Base-by-base conservation (phyloP, 2,329 filamentous ascomycete genomes). In the Alternaria ethzedia region DNA sequence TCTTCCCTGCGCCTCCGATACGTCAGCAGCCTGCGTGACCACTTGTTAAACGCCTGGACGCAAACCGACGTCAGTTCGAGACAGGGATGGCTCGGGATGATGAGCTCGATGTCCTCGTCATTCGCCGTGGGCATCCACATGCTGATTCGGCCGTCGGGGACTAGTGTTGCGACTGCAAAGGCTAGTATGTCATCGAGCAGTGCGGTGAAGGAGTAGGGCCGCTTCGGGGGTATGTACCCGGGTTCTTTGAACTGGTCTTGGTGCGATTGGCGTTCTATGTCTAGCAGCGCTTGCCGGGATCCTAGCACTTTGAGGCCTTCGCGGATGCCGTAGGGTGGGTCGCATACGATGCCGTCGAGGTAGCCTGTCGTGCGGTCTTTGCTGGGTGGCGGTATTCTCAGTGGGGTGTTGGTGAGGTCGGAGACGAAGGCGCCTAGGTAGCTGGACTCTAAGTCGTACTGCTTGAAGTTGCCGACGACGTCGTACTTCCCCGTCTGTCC, bases 121-220 rank as follows among this genome's bases (percentile, higher is more conserved):
- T 81, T 81, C 26, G 93, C 90, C 0, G 94, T 97, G 0, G 96
- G 96, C 92, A 98, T 97, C 96, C 96, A 99, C 84, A 99, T 96
- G 8, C 91, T 92, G 10, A 99, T 79, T 26, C 96, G 86, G 0
- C 93, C 96, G 66, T 88, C 82, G 56, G 93, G 89, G 8, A 97
- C 92, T 1, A 99, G 84, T 2, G 90, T 92, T 12, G 87, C 84
- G 1, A 89, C 87, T 6, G 93, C 90, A 75, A 99, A 98, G 20
- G 89, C 86, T 6, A 98, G 86, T 56, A 99, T 93, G 77, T 98
- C 94, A 73, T 94, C 90, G 20, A 97, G 86, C 88, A 99, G 94
- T 6, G 92, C 91, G 43, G 91, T 85, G 78, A 99, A 98, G 70
- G 93, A 93, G 79, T 99, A 99, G 0, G 94, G 93, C 73, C 90